Evolutionary conservation across 345 rosid species (phyloP), one percentile per base, ranked within the genome.

Genomic region (Schrenkiella parvula): DNA sequence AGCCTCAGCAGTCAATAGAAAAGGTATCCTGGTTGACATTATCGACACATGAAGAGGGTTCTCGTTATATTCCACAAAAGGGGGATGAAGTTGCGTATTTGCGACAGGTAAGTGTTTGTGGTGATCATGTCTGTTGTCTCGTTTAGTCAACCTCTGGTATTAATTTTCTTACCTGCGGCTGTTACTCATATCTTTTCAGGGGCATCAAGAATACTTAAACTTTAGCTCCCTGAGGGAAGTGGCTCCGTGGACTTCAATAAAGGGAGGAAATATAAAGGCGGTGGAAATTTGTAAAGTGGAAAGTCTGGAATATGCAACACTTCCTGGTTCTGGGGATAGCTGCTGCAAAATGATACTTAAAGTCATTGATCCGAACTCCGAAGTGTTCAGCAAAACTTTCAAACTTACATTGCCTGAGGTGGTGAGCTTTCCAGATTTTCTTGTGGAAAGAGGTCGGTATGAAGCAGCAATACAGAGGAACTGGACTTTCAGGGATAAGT

Each of bases 261-360:
- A 84, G 75, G 93, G 84, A 28, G 75, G 69, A 41, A 79, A 64
- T 63, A 68, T 95, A 66, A 86, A 84, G 71, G 87, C 97, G 21
- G 96, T 88, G 54, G 99, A 95, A 79, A 87, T 84, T 74, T 92
- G 99, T 72, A 82, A 81, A 78, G 84, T 92, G 66, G 97, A 84
- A 82, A 71, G 68, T 53, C 99, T 95, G 14, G 92, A 88, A 72
- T 95, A 95, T 79, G 84, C 96, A 54, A 78, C 90, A n/a, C 78
- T 79, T 68, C 82, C 99, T 28, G 98, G 98, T 65, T 90, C 98
- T 63, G 99, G 99, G 39, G 99, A 95, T 75, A 82, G 95, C 87
- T 90, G 99, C 82, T 95, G 99, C 75, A 92, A 90, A 87, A 76
- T 95, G 92, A 90, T 79, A 2, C 98, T 95, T 28, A 81, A 70